phyloP scores from a whole-genome alignment of 805 yeast species.

The Candida ortonii region DNA sequence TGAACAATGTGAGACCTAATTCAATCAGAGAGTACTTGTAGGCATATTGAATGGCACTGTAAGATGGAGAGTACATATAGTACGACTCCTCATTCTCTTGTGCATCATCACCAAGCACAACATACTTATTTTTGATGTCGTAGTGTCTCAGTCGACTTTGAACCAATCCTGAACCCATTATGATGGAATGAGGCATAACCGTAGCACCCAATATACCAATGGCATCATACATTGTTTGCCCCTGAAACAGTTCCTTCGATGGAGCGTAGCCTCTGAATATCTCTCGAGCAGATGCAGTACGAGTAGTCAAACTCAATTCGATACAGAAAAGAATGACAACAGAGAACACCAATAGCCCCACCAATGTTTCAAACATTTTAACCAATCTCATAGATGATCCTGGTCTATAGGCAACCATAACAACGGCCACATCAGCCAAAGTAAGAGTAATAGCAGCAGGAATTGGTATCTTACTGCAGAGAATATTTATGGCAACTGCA shows the following conservation, averaged over 20 bases:
- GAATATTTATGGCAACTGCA: slow-evolving; percentile 48
- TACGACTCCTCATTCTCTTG: slow-evolving; percentile 38
- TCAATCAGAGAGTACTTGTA: slow-evolving; percentile 68
- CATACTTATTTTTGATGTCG: slow-evolving; percentile 38
- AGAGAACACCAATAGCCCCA: slow-evolving; percentile 40
- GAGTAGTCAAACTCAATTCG: slow-evolving; percentile 39
- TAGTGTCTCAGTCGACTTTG: slow-evolving; percentile 47
- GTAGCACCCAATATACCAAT: slow-evolving; percentile 49
- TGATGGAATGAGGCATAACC: slow-evolving; percentile 50
- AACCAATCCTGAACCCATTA: slow-evolving; percentile 47
- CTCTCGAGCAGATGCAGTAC: slow-evolving; percentile 23
- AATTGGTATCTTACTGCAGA: slow-evolving; percentile 39
- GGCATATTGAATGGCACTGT: slow-evolving; percentile 63
- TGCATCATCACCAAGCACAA: slow-evolving; percentile 21
- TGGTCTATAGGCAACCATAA: slow-evolving; percentile 45
- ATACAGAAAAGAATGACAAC: slow-evolving; percentile 46
- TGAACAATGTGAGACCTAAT: slow-evolving; percentile 59
- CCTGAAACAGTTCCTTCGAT: slow-evolving; percentile 39
- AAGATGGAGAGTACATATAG: slow-evolving; percentile 59
- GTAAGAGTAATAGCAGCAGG: slow-evolving; percentile 50
- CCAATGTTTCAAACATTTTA: slow-evolving; percentile 41
- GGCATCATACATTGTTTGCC: slow-evolving; percentile 44
- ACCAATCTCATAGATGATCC: slow-evolving; percentile 43
- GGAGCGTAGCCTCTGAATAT: slow-evolving; percentile 46
- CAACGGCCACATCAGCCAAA: slow-evolving; percentile 43